Percentiles rank a stretch among this genome's conserved stretches.
Conservation (phyloP, 192 early-diverging fungal genomes). For the Phycomyces blakesleeanus region DNA sequence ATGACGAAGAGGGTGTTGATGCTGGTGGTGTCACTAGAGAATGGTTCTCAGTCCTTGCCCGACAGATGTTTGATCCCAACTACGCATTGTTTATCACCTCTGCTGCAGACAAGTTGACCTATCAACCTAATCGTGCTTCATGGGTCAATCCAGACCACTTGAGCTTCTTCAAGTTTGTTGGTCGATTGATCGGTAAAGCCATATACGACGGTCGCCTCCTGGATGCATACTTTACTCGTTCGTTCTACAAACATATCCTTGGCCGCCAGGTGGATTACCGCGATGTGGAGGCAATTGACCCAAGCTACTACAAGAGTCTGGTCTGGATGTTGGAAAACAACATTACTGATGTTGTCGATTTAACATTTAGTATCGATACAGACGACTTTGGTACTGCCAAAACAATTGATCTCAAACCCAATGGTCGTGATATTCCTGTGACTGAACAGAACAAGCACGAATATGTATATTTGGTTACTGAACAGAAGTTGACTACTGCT, state of each 20-base stretch:
- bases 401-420: constrained; percentile 82
- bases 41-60: constrained; percentile 95
- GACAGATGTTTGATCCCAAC: constrained; percentile 98
- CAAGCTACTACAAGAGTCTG: constrained; percentile 93
- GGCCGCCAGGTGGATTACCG: constrained; percentile 90
- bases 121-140: constrained; percentile 95
- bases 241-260: constrained; percentile 98
- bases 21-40: constrained; percentile 96
- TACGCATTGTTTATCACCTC: constrained; percentile 98
- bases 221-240: constrained; percentile 96
- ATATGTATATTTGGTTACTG: constrained; percentile 90
- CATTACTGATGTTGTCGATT: constrained; percentile 90
- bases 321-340: constrained; percentile 98
- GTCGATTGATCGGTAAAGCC: constrained; percentile 98
- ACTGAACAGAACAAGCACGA: constrained; percentile 97
- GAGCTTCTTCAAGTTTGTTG: constrained; percentile 96
- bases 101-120: constrained; percentile 91
- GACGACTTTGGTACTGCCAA: constrained; percentile 89
- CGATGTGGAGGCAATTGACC: constrained; percentile 97
- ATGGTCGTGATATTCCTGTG: constrained; percentile 84
- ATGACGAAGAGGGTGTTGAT: constrained; percentile 97
- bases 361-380: constrained; percentile 91
- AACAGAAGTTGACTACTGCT: constrained; percentile 85
- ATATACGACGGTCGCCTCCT: constrained; percentile 93
- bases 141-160: constrained; percentile 92